Evolutionary conservation across 331 rosid genomes (phyloP).

Genomic region (Pyrus hybrid): DNA sequence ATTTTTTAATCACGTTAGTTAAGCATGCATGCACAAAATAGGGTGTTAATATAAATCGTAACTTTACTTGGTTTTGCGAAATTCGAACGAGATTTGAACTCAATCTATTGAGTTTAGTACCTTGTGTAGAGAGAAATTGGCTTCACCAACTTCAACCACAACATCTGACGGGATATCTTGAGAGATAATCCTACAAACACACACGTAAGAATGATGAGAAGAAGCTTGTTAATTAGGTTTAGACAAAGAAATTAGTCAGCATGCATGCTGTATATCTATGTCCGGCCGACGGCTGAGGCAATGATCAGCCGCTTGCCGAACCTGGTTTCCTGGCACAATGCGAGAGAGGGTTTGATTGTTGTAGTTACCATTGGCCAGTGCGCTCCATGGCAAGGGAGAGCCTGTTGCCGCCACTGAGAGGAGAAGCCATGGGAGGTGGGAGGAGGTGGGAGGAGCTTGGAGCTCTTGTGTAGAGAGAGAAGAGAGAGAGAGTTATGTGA

Average conservation of each 20-base stretch:
- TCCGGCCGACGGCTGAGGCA: not conserved
- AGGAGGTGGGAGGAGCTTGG: not conserved
- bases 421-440: slow-evolving; percentile 22
- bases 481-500: not conserved
- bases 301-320: not conserved
- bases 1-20: not conserved
- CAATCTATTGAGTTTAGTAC: slow-evolving; percentile 13
- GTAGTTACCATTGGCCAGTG: slow-evolving; percentile 74
- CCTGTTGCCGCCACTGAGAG: slow-evolving; percentile 31
- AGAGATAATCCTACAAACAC: slow-evolving; percentile 55
- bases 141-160: slow-evolving; percentile 54
- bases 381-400: slow-evolving; percentile 82
- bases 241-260: not conserved
- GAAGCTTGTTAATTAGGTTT: not conserved
- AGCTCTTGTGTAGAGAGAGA: not conserved
- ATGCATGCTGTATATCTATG: not conserved
- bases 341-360: not conserved
- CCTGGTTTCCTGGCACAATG: not conserved
- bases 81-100: not conserved
- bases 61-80: too few relatives aligned
- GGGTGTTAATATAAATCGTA: accelerated
- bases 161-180: slow-evolving; percentile 75
- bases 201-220: not conserved
- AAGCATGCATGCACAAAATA: not conserved
- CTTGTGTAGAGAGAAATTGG: slow-evolving; percentile 62